Conservation (phyloP, 1,284 basidiomycete species). For the Cryptococcus deneoformans region DNA sequence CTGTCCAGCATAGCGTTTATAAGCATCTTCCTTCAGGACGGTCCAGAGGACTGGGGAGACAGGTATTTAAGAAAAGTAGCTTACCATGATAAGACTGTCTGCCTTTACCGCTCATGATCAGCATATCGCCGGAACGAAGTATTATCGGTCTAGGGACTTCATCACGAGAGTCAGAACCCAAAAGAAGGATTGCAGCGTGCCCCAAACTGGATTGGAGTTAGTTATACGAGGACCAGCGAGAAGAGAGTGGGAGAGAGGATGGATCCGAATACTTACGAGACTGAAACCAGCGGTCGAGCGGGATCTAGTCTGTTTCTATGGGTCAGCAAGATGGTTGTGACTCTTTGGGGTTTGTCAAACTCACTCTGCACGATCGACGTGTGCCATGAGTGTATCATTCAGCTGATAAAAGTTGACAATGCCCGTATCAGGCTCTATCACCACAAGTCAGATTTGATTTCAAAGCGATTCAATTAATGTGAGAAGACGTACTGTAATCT, state of each 20-base stretch:
- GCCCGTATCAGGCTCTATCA: constrained; percentile 78
- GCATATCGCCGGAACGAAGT: constrained; percentile 78
- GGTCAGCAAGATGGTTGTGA: not conserved
- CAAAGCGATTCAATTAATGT: too few relatives aligned
- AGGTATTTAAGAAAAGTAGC: constrained; percentile 18
- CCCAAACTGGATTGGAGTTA: constrained; percentile 61
- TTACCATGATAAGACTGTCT: constrained; percentile 80
- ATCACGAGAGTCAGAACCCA: constrained; percentile 76
- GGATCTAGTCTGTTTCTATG: constrained; percentile 58
- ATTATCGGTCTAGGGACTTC: constrained; percentile 72
- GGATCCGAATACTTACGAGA: constrained; percentile 62
- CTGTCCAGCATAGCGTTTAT: constrained; percentile 45
- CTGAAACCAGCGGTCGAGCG: constrained; percentile 72
- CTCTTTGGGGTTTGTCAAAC: constrained; percentile 1
- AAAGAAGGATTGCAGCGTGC: constrained; percentile 79
- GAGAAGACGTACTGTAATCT: constrained; percentile 61
- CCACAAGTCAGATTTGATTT: not conserved
- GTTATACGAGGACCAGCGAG: not conserved
- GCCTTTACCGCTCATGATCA: constrained; percentile 86
- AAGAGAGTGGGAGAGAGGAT: not conserved
- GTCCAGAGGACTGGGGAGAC: not conserved
- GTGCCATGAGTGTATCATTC: constrained; percentile 85
- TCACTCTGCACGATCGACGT: constrained; percentile 83
- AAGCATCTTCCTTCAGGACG: not conserved
- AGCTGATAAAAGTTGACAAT: constrained; percentile 89